Evolutionary conservation across 208 protist species (phyloP).

Genomic region (Leishmania guyanensis): DNA sequence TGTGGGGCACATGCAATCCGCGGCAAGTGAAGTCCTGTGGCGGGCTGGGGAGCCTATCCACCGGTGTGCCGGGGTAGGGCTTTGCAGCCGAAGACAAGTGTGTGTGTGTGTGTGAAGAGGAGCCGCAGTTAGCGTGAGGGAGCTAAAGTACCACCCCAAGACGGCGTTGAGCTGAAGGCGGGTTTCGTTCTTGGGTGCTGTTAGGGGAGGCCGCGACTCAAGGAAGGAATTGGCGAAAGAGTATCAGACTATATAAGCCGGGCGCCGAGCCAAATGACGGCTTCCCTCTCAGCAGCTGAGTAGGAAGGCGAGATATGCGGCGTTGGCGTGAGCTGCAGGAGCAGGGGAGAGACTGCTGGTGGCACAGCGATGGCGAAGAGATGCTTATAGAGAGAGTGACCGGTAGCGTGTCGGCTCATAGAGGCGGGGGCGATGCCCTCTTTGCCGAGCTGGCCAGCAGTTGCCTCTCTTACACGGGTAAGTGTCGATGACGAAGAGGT

Average conservation of each 20-base stretch:
- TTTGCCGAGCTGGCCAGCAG: background rate
- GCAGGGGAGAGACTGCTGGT: background rate
- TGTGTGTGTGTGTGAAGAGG: background rate
- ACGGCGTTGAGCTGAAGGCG: background rate
- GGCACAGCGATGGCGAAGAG: background rate
- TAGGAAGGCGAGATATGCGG: background rate
- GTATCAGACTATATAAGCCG: background rate
- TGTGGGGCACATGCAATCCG: background rate
- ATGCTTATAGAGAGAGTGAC: background rate
- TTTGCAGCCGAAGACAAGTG: background rate
- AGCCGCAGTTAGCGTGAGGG: background rate
- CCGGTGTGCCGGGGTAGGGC: background rate
- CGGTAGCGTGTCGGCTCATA: background rate
- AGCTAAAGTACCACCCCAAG: background rate
- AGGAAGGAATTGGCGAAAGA: background rate
- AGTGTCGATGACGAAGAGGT: background rate
- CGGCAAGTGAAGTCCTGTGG: background rate
- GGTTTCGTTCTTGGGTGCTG: background rate
- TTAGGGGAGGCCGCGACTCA: background rate
- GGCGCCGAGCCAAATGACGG: background rate
- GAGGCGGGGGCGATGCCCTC: background rate
- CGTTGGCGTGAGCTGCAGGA: background rate
- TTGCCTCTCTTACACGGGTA: background rate
- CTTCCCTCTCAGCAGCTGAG: background rate
- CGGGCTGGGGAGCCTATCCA: background rate